Evolutionary conservation across 2,329 filamentous ascomycete genomes (phyloP), one percentile per base, ranked within the genome.

Genomic region (Thermomyces lanuginosus): DNA sequence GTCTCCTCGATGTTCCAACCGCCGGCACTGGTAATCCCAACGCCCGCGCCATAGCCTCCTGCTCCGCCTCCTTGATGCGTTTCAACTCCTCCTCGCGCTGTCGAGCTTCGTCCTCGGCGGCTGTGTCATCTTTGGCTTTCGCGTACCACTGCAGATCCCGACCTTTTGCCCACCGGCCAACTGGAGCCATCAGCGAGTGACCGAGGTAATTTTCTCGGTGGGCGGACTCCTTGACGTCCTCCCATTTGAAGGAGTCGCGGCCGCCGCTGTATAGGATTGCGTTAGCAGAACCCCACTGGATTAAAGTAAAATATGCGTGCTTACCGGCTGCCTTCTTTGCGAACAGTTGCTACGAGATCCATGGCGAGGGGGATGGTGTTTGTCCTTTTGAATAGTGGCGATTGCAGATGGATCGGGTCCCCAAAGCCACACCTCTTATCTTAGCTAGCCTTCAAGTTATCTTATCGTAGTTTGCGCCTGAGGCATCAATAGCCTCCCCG

Each of bases 161-260:
- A 5, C 76, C 74, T 46, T 86, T 74, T 44, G 89, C 80, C 84
- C 84, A 93, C 38, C 84, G 76, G 5, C 84, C 84, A 3, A 92
- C 83, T 0, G 84, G 81, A 0, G 84, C 84, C 63, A 86, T 92
- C 32, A 93, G 58, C 32, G 79, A 89, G 58, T 93, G 84, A 27
- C 84, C 84, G 5, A 93, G 76, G 51, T 76, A 77, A 49, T 76
- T 92, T 54, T 98, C 84, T 52, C 89, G 83, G 46, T 92, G 84
- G 12, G 68, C 60, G 26, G 83, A 91, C 38, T 64, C 72, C 49
- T 86, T 76, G 46, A 98, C 86, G 41, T 93, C 83, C 38, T 86
- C 79, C 89, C 89, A 95, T 57, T 76, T 84, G 61, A 98, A 98
- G 53, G 93, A 83, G 54, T 78, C 78, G 48, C 65, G 67, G 34